These are phyloP conservation scores for Fraxinus excelsior DNA, from an alignment of 257 asterid genomes.

Conservation along the genomic window DNA sequence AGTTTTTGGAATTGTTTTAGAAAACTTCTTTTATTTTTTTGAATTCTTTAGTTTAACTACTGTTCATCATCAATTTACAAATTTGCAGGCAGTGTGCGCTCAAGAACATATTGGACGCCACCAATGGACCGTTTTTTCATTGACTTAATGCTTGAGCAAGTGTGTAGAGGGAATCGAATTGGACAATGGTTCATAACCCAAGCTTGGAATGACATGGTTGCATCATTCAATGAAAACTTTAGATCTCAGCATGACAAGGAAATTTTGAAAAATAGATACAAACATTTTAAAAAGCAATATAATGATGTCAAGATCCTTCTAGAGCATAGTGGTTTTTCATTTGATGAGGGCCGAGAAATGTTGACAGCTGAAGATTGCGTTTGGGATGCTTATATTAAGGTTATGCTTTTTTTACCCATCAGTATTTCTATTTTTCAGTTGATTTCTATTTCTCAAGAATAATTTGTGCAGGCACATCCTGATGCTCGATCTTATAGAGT, in stretches of 20 bases:
- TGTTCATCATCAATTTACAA: slow-evolving; percentile 10
- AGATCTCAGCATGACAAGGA: slow-evolving; percentile 37
- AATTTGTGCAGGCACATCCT: slow-evolving; percentile 39
- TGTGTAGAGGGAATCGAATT: slow-evolving; percentile 38
- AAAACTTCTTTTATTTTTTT: not conserved
- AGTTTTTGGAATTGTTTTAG: not conserved
- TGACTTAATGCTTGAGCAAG: slow-evolving; percentile 44
- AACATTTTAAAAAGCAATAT: slow-evolving; percentile 47
- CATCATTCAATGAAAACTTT: slow-evolving; percentile 40
- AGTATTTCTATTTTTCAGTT: not conserved
- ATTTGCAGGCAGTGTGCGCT: slow-evolving; percentile 40
- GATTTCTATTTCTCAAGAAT: slow-evolving; percentile 7
- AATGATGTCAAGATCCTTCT: slow-evolving; percentile 39
- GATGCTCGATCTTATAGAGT: slow-evolving; percentile 46
- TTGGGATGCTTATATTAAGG: slow-evolving; percentile 48
- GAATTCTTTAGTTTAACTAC: not conserved
- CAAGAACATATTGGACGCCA: slow-evolving; percentile 49
- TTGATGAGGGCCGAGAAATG: slow-evolving; percentile 47
- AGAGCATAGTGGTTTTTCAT: slow-evolving; percentile 37
- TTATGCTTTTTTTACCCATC: not conserved
- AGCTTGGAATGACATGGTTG: slow-evolving; percentile 45
- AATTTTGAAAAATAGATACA: slow-evolving; percentile 46
- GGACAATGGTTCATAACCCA: slow-evolving; percentile 44
- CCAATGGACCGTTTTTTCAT: slow-evolving; percentile 46
- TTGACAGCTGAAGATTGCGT: slow-evolving; percentile 44